Conservation (phyloP, 2,329 filamentous ascomycete species). For the Pseudopyricularia javanii region DNA sequence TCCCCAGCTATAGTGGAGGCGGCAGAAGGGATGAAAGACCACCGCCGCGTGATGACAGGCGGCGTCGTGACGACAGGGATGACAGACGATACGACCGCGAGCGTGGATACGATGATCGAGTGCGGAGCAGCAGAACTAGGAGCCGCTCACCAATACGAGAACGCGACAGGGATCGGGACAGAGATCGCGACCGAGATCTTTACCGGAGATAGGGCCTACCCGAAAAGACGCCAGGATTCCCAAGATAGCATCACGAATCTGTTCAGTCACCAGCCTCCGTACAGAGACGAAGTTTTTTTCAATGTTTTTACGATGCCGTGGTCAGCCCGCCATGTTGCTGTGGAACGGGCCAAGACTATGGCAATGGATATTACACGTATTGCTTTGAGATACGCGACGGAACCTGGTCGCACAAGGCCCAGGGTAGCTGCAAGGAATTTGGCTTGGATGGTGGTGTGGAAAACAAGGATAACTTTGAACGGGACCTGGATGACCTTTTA, state of each 20-base stretch:
- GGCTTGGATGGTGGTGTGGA: not conserved
- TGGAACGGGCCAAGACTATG: not conserved
- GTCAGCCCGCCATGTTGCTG: not conserved
- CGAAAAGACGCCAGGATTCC: constrained; percentile 1
- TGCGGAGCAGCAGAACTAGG: constrained; percentile 26
- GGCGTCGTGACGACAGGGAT: constrained; percentile 26
- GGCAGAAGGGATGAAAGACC: constrained; percentile 5
- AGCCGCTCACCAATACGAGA: constrained; percentile 29
- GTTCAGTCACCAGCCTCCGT: not conserved
- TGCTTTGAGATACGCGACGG: not conserved
- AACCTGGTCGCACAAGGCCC: not conserved
- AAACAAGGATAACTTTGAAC: not conserved
- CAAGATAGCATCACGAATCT: not conserved
- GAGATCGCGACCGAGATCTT: constrained; percentile 31
- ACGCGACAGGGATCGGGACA: constrained; percentile 20
- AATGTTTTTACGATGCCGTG: not conserved
- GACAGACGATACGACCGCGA: constrained; percentile 21
- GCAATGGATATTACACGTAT: not conserved
- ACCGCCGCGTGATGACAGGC: constrained; percentile 22
- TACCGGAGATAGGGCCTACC: constrained; percentile 31
- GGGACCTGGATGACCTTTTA: constrained; percentile 2
- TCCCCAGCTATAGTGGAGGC: constrained; percentile 30
- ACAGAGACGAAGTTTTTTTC: not conserved
- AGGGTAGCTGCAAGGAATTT: not conserved
- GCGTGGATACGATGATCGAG: constrained; percentile 20